phyloP scores from a whole-genome alignment of 1,284 basidiomycete species.

The Cerioporus squamosus region DNA sequence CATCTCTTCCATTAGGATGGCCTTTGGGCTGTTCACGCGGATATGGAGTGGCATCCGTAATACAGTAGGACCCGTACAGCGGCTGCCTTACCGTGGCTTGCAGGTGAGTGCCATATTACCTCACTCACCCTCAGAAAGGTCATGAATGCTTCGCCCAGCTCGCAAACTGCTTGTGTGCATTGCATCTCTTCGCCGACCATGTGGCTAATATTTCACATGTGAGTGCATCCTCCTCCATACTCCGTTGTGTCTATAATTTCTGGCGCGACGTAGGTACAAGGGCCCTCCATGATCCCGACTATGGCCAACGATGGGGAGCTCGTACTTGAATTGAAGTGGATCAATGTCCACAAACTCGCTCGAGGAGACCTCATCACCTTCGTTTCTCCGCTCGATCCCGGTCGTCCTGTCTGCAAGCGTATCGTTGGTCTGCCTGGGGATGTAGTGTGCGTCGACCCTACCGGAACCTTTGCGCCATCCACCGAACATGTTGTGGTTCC shows the following conservation, averaged over 20 bases:
- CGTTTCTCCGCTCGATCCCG: conserved; percentile 75
- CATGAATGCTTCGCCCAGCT: neutral
- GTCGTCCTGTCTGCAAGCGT: conserved; percentile 85
- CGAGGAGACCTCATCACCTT: conserved; percentile 87
- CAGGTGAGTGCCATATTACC: neutral
- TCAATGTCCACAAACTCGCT: conserved; percentile 54
- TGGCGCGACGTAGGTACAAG: conserved; percentile 41
- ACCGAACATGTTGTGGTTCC: conserved; percentile 79
- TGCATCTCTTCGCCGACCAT: neutral
- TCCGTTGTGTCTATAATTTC: neutral
- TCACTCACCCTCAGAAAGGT: neutral
- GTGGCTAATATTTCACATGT: conserved; percentile 51
- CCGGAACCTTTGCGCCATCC: conserved; percentile 60
- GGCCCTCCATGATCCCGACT: conserved; percentile 91
- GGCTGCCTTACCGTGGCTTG: neutral
- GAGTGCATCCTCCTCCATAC: conserved; percentile 14
- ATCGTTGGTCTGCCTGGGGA: conserved; percentile 92
- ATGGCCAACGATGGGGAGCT: conserved; percentile 64
- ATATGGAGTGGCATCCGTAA: neutral
- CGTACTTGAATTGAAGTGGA: conserved; percentile 65
- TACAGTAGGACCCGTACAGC: neutral
- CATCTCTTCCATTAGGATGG: neutral
- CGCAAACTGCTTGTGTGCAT: too few relatives aligned
- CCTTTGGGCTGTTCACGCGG: neutral
- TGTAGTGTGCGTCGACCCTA: conserved; percentile 86